Conservation (phyloP, 441 rosid genomes). For the Euphorbia celastroides region DNA sequence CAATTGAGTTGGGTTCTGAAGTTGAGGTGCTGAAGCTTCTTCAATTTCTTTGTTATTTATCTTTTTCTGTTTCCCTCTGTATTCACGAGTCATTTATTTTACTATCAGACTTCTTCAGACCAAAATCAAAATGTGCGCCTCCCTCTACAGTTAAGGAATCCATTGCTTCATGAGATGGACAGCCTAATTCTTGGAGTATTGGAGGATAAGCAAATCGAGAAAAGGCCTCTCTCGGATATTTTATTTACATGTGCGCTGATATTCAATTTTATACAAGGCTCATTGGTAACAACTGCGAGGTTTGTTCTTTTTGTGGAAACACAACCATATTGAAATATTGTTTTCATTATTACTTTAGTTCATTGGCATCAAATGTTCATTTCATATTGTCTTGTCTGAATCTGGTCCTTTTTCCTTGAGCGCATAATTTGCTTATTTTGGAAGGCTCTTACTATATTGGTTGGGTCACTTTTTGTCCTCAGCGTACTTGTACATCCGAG, state of each 20-base stretch:
- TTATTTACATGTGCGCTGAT: constrained; percentile 60
- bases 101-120: constrained; percentile 43
- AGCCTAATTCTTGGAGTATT: constrained; percentile 41
- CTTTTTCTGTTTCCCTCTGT: constrained; percentile 6
- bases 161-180: constrained; percentile 76
- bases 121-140: constrained; percentile 48
- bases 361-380: neutral
- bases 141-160: constrained; percentile 68
- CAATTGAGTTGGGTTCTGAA: constrained; percentile 36
- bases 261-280: constrained; percentile 70
- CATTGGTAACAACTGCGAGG: constrained; percentile 42
- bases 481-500: neutral
- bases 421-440: neutral
- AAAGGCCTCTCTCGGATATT: constrained; percentile 55
- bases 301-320: constrained; percentile 25
- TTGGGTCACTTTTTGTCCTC: neutral
- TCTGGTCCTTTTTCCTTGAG: neutral
- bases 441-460: constrained; percentile 9
- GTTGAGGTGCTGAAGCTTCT: constrained; percentile 38
- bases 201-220: constrained; percentile 39
- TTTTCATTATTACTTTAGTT: constrained; percentile 7
- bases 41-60: constrained; percentile 9
- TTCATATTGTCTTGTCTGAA: constrained; percentile 5
- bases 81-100: constrained; percentile 13
- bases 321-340: neutral